Base-by-base conservation (phyloP, 352 stramenopile genomes). In the Phytopythium sindhum region DNA sequence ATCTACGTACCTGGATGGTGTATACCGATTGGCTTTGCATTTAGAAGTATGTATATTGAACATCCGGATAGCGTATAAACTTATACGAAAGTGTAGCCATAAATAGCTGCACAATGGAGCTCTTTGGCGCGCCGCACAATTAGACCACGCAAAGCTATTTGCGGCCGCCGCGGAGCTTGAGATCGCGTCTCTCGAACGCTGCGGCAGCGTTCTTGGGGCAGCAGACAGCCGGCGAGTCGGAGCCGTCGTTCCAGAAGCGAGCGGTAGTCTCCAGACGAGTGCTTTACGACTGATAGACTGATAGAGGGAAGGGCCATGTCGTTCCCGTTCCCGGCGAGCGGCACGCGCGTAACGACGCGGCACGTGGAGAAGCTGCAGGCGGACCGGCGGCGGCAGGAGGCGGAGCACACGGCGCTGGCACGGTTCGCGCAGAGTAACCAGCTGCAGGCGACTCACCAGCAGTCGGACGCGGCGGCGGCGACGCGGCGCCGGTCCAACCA, bases 291-390 rank as follows among this genome's bases (percentile, higher is more conserved):
- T n/a, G n/a, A n/a, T n/a, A n/a, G n/a, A n/a, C n/a, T n/a, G 41
- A 21, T 15, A 14, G 9, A 21, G 9, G 15, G 41, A 47, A 12
- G 19, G 35, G 60, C 12, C 62, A 87, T 87, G 78, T 79, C 78
- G 74, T 85, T 85, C 68, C 63, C 71, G 70, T 87, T 84, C 72
- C 75, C 78, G 42, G 74, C 68, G 24, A 73, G 65, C 66, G 53
- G 29, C 53, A 72, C 73, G 69, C 82, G 80, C 62, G 84, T 91
- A 75, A 84, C 83, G 56, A 64, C 80, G 63, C 80, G 76, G 41
- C 75, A 81, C 56, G 70, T 89, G 19, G 80, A 91, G 47, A 87
- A 87, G 69, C 64, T 88, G 14, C 81, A 89, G 66, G 47, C 66
- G 26, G 80, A 88, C 29, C 77, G 83, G 15, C 78, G 80, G n/a